These are phyloP conservation scores for Stentor coeruleus DNA, from an alignment of 73 alveolate genomes.

Conservation along the genomic window DNA sequence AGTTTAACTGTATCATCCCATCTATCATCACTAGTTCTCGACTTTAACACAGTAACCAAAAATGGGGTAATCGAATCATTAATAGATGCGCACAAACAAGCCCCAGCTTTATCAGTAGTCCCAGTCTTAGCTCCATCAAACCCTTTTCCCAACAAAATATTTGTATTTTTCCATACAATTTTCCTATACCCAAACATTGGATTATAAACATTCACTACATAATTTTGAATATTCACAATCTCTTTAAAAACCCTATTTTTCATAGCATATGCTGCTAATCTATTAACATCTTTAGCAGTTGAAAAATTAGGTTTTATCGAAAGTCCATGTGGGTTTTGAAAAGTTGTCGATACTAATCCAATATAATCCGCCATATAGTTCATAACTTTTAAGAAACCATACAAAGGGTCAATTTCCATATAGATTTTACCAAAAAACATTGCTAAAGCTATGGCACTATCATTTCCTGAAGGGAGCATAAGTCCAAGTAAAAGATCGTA, in stretches of 20 bases:
- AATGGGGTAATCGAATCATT: constrained; percentile 21
- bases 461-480: constrained; percentile 78
- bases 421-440: neutral
- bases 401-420: neutral
- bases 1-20: constrained; percentile 38
- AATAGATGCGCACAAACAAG: constrained; percentile 53
- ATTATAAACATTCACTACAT: constrained; percentile 28
- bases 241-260: constrained; percentile 39
- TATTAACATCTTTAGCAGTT: constrained; percentile 56
- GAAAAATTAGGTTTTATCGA: constrained; percentile 49
- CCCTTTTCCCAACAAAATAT: constrained; percentile 52
- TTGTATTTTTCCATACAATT: constrained; percentile 60
- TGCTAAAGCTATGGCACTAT: constrained; percentile 52
- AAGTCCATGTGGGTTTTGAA: constrained; percentile 70
- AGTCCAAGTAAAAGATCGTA: constrained; percentile 61
- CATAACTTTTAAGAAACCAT: constrained; percentile 46
- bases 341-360: constrained; percentile 30
- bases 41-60: constrained; percentile 29
- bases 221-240: constrained; percentile 33
- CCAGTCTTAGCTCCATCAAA: constrained; percentile 81
- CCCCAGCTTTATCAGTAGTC: constrained; percentile 81
- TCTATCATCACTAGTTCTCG: constrained; percentile 36
- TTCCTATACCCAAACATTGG: constrained; percentile 6
- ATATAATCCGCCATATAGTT: constrained; percentile 33
- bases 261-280: constrained; percentile 43